Conservation (phyloP, 768 basidiomycete species). For the Dacryopinax spathularia region DNA sequence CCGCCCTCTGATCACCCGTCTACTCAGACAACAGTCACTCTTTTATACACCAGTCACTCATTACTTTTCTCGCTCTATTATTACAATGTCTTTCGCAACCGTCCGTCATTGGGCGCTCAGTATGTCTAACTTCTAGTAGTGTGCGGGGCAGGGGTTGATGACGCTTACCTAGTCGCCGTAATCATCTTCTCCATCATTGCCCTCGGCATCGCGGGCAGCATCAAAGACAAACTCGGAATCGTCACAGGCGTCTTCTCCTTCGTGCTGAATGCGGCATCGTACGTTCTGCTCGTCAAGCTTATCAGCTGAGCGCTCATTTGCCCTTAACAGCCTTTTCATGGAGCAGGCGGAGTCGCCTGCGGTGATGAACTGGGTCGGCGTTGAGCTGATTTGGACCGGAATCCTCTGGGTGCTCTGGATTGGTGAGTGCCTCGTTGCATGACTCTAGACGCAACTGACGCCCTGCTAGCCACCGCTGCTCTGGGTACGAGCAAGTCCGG, state of each 20-base stretch:
- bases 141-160: background rate
- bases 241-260: background rate
- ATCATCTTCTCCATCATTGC: background rate
- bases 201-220: background rate
- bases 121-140: background rate
- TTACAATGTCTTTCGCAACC: conserved; percentile 1
- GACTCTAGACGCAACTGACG: background rate
- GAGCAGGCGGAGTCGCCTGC: background rate
- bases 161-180: background rate
- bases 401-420: background rate
- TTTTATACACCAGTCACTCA: background rate
- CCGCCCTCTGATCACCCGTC: background rate
- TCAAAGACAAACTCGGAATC: background rate
- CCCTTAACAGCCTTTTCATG: background rate
- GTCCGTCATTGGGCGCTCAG: background rate
- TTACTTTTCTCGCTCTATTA: background rate
- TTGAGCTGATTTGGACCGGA: background rate
- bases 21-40: conserved; percentile 2
- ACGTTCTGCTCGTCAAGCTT: background rate
- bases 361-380: background rate
- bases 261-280: background rate
- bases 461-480: background rate
- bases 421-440: background rate
- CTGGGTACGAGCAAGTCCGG: background rate
- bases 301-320: background rate